Evolutionary conservation across 441 rosid species (phyloP), one percentile per base, ranked within the genome.

Genomic region (Pelargonium cotyledonis): DNA sequence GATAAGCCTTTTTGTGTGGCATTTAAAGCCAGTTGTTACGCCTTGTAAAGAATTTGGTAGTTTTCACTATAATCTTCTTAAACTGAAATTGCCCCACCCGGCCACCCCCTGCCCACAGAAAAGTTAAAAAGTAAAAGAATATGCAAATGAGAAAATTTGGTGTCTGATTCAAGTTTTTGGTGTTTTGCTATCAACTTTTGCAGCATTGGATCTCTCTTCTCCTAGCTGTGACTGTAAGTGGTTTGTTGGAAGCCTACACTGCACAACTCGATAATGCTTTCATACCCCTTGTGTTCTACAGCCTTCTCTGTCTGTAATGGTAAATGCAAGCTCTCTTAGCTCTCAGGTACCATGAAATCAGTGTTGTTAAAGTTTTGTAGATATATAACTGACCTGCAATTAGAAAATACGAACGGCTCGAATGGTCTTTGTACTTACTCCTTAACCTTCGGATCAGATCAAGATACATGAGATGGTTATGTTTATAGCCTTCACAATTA

Each of bases 161-260:
- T 55, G 6, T 14, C 65, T 23, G n/a, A 23, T 62, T 5, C 2
- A 2, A 12, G 8, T 9, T 69, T 46, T 40, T 76, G 66, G 73
- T 67, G 12, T 72, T 65, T 70, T 44, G 12, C 10, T 43, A 44
- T 23, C 31, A 61, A 57, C 71, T 72, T 71, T 16, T 80, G 83
- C 98, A 92, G 96, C 91, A 89, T 38, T 92, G 96, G 98, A 74
- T 88, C 81, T 84, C 97, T 43, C 85, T 92, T 65, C 78, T 95
- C 65, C 74, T 92, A 11, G 92, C 97, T 0, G 96, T 90, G 44
- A 85, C 82, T 19, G 80, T 84, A 12, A 95, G 95, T 10, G 95
- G 98, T 55, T 78, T 90, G 82, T 81, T 95, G 82, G 99, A 92
- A 83, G 99, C 99, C 55, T 92, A 92, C 85, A 95, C 98, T 8